These are phyloP conservation scores for Tylopilus rubrobrunneus DNA, from an alignment of 768 basidiomycete species.

Conservation along the genomic window DNA sequence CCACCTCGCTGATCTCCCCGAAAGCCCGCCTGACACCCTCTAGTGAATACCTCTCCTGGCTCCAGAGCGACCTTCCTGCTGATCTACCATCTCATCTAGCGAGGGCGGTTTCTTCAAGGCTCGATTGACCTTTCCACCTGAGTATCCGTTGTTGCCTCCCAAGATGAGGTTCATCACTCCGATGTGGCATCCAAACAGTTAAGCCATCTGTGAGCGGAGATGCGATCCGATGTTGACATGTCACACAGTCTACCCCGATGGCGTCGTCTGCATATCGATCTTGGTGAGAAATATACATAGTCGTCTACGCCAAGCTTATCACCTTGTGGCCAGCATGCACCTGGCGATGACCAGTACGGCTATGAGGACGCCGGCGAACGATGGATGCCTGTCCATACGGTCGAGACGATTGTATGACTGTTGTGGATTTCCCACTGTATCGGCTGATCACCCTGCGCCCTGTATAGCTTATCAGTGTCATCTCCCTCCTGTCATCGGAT, in stretches of 20 bases:
- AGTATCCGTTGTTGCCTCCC: slow-evolving; percentile 88
- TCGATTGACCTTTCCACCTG: slow-evolving; percentile 80
- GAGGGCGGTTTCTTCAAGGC: slow-evolving; percentile 98
- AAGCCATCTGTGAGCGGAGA: slow-evolving; percentile 25
- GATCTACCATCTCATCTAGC: slow-evolving; percentile 37
- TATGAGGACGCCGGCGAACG: slow-evolving; percentile 97
- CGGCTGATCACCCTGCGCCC: slow-evolving; percentile 1
- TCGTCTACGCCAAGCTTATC: slow-evolving; percentile 1
- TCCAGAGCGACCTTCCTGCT: not conserved
- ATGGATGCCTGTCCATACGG: slow-evolving; percentile 96
- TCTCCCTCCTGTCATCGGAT: slow-evolving; percentile 91
- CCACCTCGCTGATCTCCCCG: slow-evolving; percentile 14
- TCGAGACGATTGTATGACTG: slow-evolving; percentile 84
- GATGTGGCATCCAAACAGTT: slow-evolving; percentile 98
- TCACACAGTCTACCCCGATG: slow-evolving; percentile 81
- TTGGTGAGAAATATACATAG: slow-evolving; percentile 46
- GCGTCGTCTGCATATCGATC: slow-evolving; percentile 94
- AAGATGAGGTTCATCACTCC: slow-evolving; percentile 95
- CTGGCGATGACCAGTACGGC: slow-evolving; percentile 94
- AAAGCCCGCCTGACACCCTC: slow-evolving; percentile 86
- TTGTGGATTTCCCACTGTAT: not conserved
- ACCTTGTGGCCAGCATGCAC: slow-evolving; percentile 64
- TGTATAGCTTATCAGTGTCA: slow-evolving; percentile 93
- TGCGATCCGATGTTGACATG: not conserved
- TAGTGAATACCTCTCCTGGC: slow-evolving; percentile 55